phyloP scores from a whole-genome alignment of 2,329 filamentous ascomycete species.

The Bipolaris bicolor region DNA sequence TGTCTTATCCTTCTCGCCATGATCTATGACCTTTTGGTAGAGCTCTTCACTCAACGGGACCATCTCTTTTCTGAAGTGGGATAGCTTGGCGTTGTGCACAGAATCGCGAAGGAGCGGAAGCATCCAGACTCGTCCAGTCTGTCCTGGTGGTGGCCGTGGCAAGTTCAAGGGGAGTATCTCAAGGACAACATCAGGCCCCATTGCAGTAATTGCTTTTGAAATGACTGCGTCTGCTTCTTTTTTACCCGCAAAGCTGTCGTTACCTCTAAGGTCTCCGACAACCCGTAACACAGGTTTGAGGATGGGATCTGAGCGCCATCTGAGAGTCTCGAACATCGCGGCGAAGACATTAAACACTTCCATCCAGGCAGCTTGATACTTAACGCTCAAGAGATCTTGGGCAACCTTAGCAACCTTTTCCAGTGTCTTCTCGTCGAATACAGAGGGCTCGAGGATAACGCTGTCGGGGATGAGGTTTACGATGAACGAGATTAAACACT shows the following conservation, averaged over 20 bases:
- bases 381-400: constrained; percentile 79
- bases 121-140: constrained; percentile 91
- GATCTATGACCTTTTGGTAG: constrained; percentile 86
- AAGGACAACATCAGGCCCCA: constrained; percentile 86
- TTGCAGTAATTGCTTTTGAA: constrained; percentile 83
- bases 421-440: constrained; percentile 89
- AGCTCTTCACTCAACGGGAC: constrained; percentile 88
- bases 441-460: constrained; percentile 84
- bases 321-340: constrained; percentile 83
- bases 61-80: constrained; percentile 84
- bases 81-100: constrained; percentile 84
- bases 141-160: constrained; percentile 73
- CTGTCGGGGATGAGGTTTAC: constrained; percentile 85
- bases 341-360: constrained; percentile 90
- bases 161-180: constrained; percentile 86
- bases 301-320: constrained; percentile 83
- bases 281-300: constrained; percentile 76
- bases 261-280: constrained; percentile 85
- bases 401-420: constrained; percentile 79
- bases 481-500: constrained; percentile 92
- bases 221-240: constrained; percentile 93
- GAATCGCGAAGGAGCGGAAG: constrained; percentile 88
- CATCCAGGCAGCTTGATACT: constrained; percentile 92
- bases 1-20: constrained; percentile 82
- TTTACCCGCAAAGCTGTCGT: constrained; percentile 88